These are phyloP conservation scores for Trametes cingulata DNA, from an alignment of 768 basidiomycete genomes.

Conservation along the genomic window DNA sequence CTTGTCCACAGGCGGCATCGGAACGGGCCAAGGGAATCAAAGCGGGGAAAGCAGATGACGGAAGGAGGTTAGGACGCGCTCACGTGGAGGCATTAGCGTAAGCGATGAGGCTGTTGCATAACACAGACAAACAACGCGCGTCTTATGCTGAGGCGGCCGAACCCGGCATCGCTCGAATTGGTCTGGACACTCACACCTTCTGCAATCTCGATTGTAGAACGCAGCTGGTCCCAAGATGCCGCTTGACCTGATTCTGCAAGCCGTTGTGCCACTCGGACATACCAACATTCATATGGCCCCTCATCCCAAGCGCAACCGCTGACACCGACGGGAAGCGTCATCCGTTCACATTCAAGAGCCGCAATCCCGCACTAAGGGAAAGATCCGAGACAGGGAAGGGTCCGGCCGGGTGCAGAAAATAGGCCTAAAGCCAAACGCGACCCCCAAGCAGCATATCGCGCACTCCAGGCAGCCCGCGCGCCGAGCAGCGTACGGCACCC, in stretches of 20 bases:
- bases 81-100: slow-evolving; percentile 8
- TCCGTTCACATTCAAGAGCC: neutral
- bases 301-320: neutral
- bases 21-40: neutral
- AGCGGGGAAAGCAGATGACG: neutral
- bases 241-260: too few species aligned
- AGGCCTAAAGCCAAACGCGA: neutral
- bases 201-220: too few species aligned
- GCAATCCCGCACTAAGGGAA: slow-evolving; percentile 16
- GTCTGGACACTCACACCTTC: neutral
- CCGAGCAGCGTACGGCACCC: neutral
- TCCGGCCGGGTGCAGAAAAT: neutral
- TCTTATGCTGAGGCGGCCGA: slow-evolving; percentile 2
- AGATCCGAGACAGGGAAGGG: slow-evolving; percentile 14
- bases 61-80: slow-evolving; percentile 3
- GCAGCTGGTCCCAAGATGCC: too few species aligned
- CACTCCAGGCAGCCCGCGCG: slow-evolving; percentile 12
- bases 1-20: slow-evolving; percentile 51
- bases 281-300: neutral
- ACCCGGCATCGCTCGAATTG: neutral
- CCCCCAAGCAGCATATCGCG: slow-evolving; percentile 17
- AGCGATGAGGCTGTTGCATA: slow-evolving; percentile 15
- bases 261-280: too few species aligned
- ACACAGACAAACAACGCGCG: slow-evolving; percentile 20
- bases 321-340: neutral